Percentiles rank a stretch among this genome's conserved stretches.
Evolutionary conservation across 805 yeast genomes (phyloP).

Genomic region (Candida endomychidarum): DNA sequence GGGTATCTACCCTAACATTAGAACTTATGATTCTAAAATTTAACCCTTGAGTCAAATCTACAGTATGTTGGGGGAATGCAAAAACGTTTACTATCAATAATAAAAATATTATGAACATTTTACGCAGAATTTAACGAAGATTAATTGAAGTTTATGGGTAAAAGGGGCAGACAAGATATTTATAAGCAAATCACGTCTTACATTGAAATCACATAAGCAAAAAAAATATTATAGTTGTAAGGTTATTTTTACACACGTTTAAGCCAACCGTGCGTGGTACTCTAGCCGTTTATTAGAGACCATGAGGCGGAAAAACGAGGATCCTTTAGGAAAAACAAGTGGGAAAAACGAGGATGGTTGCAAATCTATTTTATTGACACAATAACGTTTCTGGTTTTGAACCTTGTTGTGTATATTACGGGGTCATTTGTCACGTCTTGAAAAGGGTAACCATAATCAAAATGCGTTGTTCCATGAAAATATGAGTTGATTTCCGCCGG

Average conservation of each 20-base stretch:
- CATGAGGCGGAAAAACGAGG: background rate
- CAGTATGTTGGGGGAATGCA: constrained; percentile 2
- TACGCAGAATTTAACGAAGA: background rate
- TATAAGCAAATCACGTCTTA: background rate
- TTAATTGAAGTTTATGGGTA: background rate
- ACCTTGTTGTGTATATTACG: no score
- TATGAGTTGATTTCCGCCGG: no score
- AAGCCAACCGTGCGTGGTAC: background rate
- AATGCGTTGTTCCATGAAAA: no score
- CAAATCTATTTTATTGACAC: no score
- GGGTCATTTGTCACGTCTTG: no score
- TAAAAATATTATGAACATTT: background rate
- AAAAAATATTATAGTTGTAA: constrained; percentile 2
- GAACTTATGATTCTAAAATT: constrained; percentile 30
- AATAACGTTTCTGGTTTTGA: no score
- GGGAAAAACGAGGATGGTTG: no score
- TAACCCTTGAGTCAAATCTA: constrained; percentile 8
- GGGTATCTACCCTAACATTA: constrained; percentile 44
- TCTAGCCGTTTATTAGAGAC: no score
- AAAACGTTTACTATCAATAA: background rate
- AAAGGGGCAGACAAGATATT: background rate
- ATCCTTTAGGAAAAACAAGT: no score
- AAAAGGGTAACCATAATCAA: no score
- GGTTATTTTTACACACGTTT: constrained; percentile 5
- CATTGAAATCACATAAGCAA: background rate